These are phyloP conservation scores for Dovyalis caffra DNA, from an alignment of 345 rosid genomes.

Conservation along the genomic window DNA sequence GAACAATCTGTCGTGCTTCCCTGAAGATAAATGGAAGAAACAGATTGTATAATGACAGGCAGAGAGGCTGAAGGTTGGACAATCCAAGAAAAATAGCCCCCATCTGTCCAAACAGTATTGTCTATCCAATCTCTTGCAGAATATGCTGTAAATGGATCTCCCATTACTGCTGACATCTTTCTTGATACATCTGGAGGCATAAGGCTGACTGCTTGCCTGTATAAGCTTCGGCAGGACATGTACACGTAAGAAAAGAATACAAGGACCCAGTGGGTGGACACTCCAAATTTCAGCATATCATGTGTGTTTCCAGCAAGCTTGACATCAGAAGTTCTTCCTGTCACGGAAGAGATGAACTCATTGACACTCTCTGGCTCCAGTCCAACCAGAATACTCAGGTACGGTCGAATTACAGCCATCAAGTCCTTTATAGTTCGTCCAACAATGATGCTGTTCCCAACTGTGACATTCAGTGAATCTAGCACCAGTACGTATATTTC, in stretches of 20 bases:
- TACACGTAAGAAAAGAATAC: constrained; percentile 68
- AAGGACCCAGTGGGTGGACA: constrained; percentile 52
- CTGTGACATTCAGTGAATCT: constrained; percentile 64
- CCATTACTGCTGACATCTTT: constrained; percentile 51
- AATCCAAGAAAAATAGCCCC: constrained; percentile 81
- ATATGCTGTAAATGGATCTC: constrained; percentile 46
- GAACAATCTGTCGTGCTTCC: constrained; percentile 46
- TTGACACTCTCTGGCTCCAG: constrained; percentile 40
- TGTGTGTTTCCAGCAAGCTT: constrained; percentile 26
- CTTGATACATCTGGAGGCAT: constrained; percentile 56
- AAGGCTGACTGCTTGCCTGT: constrained; percentile 63
- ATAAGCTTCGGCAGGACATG: constrained; percentile 69
- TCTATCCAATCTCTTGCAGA: constrained; percentile 66
- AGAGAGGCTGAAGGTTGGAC: constrained; percentile 62
- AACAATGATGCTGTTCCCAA: constrained; percentile 67
- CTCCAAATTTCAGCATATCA: constrained; percentile 21
- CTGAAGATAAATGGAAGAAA: constrained; percentile 45
- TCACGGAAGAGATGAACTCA: constrained; percentile 48
- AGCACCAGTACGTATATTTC: constrained; percentile 60
- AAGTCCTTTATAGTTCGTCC: constrained; percentile 58
- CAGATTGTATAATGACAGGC: constrained; percentile 49
- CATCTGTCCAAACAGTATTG: constrained; percentile 54
- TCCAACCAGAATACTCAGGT: constrained; percentile 52
- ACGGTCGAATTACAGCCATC: constrained; percentile 52
- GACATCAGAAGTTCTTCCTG: constrained; percentile 38